phyloP scores from a whole-genome alignment of 2,329 filamentous ascomycete species.

The Arachnomyces sp. region DNA sequence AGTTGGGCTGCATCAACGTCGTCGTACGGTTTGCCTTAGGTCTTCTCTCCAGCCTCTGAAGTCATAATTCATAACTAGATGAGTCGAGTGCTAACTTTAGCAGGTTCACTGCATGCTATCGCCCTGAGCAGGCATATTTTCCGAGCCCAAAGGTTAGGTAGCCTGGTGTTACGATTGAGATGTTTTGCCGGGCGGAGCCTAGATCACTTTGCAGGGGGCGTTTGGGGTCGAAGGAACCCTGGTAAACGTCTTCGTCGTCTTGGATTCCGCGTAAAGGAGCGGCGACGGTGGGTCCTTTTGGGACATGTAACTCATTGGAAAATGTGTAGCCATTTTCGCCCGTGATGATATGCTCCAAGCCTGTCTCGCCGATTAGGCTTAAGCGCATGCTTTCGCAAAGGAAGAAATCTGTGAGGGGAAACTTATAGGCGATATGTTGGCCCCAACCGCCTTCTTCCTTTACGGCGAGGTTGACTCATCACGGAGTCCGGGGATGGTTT shows the following conservation, averaged over 20 bases:
- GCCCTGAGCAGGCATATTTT: not conserved
- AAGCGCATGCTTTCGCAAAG: constrained; percentile 15
- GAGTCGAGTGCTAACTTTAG: constrained; percentile 1
- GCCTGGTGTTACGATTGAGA: constrained; percentile 10
- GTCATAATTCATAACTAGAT: constrained; percentile 4
- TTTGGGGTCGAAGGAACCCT: constrained; percentile 2
- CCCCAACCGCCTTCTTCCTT: constrained; percentile 3
- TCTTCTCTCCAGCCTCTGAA: too few relatives aligned
- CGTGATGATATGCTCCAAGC: constrained; percentile 13
- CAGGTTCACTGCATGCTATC: constrained; percentile 1
- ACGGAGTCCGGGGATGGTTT: constrained; percentile 6
- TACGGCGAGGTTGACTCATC: constrained; percentile 4
- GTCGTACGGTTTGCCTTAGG: too few relatives aligned
- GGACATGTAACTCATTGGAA: constrained; percentile 12
- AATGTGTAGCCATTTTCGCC: constrained; percentile 13
- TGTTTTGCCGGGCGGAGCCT: constrained; percentile 5
- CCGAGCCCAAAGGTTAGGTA: constrained; percentile 11
- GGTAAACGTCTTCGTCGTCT: not conserved
- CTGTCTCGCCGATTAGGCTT: constrained; percentile 12
- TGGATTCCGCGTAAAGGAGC: constrained; percentile 5
- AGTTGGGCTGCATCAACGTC: too few relatives aligned
- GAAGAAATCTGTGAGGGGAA: constrained; percentile 13
- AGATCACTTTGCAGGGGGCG: constrained; percentile 4
- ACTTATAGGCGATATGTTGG: constrained; percentile 11
- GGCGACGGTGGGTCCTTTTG: constrained; percentile 10